Evolutionary conservation across 768 basidiomycete species (phyloP), one percentile per base, ranked within the genome.

Genomic region (Trichaptum fuscoviolaceum): DNA sequence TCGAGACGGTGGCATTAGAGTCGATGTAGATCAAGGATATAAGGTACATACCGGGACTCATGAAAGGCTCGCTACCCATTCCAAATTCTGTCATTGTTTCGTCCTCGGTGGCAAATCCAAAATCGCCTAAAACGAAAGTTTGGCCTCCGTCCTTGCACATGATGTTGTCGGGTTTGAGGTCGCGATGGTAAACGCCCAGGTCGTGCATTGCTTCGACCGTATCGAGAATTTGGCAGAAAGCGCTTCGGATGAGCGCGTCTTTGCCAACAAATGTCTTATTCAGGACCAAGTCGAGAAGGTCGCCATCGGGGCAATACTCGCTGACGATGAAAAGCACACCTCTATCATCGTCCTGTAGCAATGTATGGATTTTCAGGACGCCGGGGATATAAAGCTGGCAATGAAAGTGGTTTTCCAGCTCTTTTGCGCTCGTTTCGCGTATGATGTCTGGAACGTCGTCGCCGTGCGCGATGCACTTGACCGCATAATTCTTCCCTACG

Each of bases 111-210:
- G 75, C 71, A 20, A 86, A 73, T 10, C 85, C 85, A 18, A 68
- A 68, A 57, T 68, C 67, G 25, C 64, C 67, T 34, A 68, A 58
- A 57, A 66, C 23, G 30, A 58, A 57, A 20, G 52, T 68, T 23
- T 24, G 30, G n/a, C 67, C 67, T n/a, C 52, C 36, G 20, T 68
- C 65, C 18, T 73, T 73, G 66, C 77, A 78, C 42, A 83, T 68
- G 57, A 83, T 80, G 72, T 72, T 81, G 69, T 84, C 83, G 6
- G 83, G 83, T 70, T 84, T 84, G 59, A 84, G 75, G 68, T 84
- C 83, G 36, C 83, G 82, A 69, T 84, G 83, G 71, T 77, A 82
- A 71, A 84, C 81, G 24, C 79, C 79, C 57, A 77, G 71, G 34
- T 73, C 69, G 70, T 84, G 84, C 70, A 80, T 82, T 70, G 79